Percentiles rank a stretch among this genome's conserved stretches.
Evolutionary conservation across 306 rosid species (phyloP).

Genomic region (Cyclanthera cordifolia): DNA sequence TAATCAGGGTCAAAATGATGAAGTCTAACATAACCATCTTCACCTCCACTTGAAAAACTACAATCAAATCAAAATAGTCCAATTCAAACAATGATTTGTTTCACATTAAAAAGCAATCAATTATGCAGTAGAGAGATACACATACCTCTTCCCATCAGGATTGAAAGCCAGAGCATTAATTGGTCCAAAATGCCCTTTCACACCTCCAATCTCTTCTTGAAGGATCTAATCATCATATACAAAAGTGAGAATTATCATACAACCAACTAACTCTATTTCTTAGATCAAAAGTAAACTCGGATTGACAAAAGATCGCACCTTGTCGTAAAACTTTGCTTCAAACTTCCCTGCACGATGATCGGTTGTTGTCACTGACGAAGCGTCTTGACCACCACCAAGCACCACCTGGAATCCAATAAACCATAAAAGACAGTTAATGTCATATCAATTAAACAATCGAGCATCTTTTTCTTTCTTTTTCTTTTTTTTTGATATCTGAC

Average conservation of each 20-base stretch:
- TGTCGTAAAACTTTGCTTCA: conserved; percentile 83
- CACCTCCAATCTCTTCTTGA: conserved; percentile 97
- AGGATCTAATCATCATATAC: conserved; percentile 42
- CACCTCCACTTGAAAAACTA: conserved; percentile 96
- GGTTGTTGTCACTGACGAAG: conserved; percentile 73
- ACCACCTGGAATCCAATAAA: conserved; percentile 47
- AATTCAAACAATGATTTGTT: not conserved
- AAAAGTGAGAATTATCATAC: conserved; percentile 2
- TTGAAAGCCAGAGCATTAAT: conserved; percentile 91
- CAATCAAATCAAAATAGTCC: not conserved
- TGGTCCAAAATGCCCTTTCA: conserved; percentile 97
- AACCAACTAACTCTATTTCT: not conserved
- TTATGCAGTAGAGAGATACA: not conserved
- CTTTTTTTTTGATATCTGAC: no score
- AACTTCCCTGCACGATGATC: conserved; percentile 94
- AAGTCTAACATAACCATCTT: conserved; percentile 83
- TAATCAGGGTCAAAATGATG: conserved; percentile 89
- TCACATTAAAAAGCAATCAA: not conserved
- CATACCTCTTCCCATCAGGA: conserved; percentile 87
- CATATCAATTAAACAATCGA: not conserved
- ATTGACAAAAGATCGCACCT: conserved; percentile 22
- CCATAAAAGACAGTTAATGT: not conserved
- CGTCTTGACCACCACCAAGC: conserved; percentile 98
- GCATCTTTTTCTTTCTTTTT: no score
- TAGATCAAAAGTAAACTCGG: not conserved